Evolutionary conservation across 2,329 filamentous ascomycete genomes (phyloP), one percentile per base, ranked within the genome.

Genomic region (Colletotrichum horii): DNA sequence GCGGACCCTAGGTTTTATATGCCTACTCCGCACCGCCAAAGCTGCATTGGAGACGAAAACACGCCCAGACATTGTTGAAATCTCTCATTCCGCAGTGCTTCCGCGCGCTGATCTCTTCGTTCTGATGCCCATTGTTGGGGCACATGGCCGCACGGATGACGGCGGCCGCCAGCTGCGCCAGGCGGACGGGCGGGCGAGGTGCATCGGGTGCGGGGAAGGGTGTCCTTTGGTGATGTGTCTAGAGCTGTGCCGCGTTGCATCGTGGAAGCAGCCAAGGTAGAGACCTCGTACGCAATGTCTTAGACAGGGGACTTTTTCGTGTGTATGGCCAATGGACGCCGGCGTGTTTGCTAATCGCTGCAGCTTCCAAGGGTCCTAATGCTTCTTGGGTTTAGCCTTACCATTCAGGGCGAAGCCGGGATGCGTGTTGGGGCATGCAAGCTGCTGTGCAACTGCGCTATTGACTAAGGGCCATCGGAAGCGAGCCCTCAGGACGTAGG

Each of bases 181-280:
- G 28, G 48, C 67, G 60, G 36, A 19, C 52, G 12, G 48, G 14
- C 32, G 32, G 55, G 8, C 24, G 14, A 30, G 24, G 66, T 67
- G 62, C 52, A 52, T 72, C 65, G 56, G 71, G 52, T 71, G 69
- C 30, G 62, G 72, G 38, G 61, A 66, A 70, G 71, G 30, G 12
- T 16, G 34, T 8, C 16, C 38, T 22, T 43, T 19, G 43, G 66
- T n/a, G 15, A 56, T 24, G 67, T 26, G n/a, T 52, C n/a, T 62
- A 19, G 12, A 16, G 24, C 30, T 52, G 36, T 56, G 26, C 52
- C 19, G 55, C 36, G 67, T 70, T 52, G 56, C 67, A 55, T 32
- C 32, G 48, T 30, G 14, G 19, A n/a, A 16, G 43, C 22, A 52
- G 60, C 43, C 22, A 64, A 58, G 48, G 3, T 16, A 7, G n/a